Conservation (phyloP, 2,329 filamentous ascomycete genomes). For the Aschersonia sp. region DNA sequence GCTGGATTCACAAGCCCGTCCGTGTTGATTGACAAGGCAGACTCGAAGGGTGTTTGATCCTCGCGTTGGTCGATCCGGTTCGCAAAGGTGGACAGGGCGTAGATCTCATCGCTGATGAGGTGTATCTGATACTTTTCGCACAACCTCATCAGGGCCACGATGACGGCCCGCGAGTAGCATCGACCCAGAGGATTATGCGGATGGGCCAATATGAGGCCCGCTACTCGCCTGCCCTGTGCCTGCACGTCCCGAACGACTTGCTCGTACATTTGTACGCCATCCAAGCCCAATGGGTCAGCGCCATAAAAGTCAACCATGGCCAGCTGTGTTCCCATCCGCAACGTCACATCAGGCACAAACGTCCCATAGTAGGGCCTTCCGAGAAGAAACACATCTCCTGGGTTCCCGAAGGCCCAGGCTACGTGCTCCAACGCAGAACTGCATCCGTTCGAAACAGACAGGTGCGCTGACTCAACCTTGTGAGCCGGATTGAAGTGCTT, state of each 20-base stretch:
- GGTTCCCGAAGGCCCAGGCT: constrained; percentile 23
- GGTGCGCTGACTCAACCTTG: constrained; percentile 16
- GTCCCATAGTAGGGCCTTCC: constrained; percentile 32
- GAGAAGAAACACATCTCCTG: constrained; percentile 24
- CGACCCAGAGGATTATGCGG: constrained; percentile 37
- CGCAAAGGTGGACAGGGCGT: constrained; percentile 36
- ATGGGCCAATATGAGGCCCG: constrained; percentile 33
- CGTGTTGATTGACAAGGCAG: constrained; percentile 27
- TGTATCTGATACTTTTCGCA: constrained; percentile 31
- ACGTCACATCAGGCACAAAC: constrained; percentile 28
- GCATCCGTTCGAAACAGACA: constrained; percentile 24
- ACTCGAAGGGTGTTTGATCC: constrained; percentile 23
- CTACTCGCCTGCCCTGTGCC: constrained; percentile 23
- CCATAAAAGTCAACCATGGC: constrained; percentile 27
- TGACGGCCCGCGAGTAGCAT: constrained; percentile 25
- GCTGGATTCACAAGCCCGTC: constrained; percentile 28
- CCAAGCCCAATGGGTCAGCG: constrained; percentile 25
- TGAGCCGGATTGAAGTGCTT: constrained; percentile 14
- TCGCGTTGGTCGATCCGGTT: constrained; percentile 16
- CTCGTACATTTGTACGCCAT: constrained; percentile 29
- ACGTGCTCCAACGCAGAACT: constrained; percentile 25
- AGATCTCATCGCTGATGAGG: constrained; percentile 33
- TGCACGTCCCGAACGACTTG: constrained; percentile 22
- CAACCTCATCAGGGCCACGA: constrained; percentile 27
- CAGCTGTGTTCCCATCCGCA: constrained; percentile 25